phyloP scores from a whole-genome alignment of 2,329 filamentous ascomycete genomes.

The Colletotrichum salicis region DNA sequence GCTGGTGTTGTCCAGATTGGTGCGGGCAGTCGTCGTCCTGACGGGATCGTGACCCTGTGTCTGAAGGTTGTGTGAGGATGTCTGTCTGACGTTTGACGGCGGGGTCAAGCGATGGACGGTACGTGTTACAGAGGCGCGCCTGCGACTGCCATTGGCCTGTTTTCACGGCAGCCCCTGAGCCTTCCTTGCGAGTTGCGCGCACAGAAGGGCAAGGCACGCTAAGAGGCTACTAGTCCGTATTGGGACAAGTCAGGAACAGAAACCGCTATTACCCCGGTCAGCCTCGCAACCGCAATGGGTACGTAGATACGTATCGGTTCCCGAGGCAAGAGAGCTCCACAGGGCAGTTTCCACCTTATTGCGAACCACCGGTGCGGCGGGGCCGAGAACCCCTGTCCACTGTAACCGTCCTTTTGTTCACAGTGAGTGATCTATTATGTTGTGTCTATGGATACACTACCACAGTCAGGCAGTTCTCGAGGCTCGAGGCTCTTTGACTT shows the following conservation, averaged over 20 bases:
- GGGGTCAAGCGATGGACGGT: conserved; percentile 50
- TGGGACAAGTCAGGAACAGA: conserved; percentile 21
- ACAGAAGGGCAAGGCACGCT: background rate
- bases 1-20: background rate
- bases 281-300: conserved; percentile 10
- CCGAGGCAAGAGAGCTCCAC: background rate
- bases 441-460: background rate
- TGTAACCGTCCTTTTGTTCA: background rate
- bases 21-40: background rate
- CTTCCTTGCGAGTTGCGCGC: background rate
- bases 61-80: conserved; percentile 35
- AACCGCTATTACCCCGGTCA: conserved; percentile 12
- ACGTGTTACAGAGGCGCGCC: conserved; percentile 52
- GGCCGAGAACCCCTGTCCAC: conserved; percentile 24
- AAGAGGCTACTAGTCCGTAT: background rate
- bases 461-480: too few relatives aligned
- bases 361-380: conserved; percentile 26
- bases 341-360: background rate
- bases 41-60: conserved; percentile 20
- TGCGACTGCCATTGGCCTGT: conserved; percentile 45
- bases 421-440: background rate
- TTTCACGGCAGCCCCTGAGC: conserved; percentile 28
- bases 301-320: conserved; percentile 6
- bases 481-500: background rate
- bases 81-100: conserved; percentile 52